A percentile compares a stretch with the other conserved stretches of the same genome.
These are phyloP conservation scores for Chamaecrista fasciculata DNA, from an alignment of 306 rosid species.

Conservation along the genomic window DNA sequence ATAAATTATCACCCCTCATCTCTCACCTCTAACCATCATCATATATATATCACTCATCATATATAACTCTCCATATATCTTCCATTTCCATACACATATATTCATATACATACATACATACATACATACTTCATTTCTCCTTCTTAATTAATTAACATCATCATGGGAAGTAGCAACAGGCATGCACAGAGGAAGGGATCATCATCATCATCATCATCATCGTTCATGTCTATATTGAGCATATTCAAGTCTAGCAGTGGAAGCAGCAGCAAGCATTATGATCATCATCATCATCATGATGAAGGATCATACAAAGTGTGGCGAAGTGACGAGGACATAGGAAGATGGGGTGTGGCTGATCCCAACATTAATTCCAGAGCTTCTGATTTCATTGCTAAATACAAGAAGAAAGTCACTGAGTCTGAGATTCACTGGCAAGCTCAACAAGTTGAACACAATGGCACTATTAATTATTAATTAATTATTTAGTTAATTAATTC, in stretches of 20 bases:
- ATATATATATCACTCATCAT: too few relatives aligned
- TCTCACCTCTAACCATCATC: too few relatives aligned
- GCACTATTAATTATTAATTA: too few relatives aligned
- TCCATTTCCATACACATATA: neutral
- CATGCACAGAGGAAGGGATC: too few relatives aligned
- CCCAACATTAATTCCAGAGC: slow-evolving; percentile 56
- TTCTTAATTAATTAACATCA: neutral
- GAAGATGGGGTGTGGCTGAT: slow-evolving; percentile 51
- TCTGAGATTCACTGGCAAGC: slow-evolving; percentile 32
- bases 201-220: too few relatives aligned
- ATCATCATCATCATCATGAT: slow-evolving; percentile 15
- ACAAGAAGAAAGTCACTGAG: slow-evolving; percentile 38
- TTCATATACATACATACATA: too few relatives aligned
- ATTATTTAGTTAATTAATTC: too few relatives aligned
- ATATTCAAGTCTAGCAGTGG: slow-evolving; percentile 49
- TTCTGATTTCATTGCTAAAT: slow-evolving; percentile 37
- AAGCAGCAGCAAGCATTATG: slow-evolving; percentile 22
- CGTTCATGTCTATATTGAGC: slow-evolving; percentile 52
- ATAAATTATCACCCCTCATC: too few relatives aligned
- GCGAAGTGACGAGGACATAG: slow-evolving; percentile 73
- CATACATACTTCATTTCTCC: too few relatives aligned
- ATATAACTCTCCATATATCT: too few relatives aligned
- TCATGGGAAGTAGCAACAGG: slow-evolving; percentile 52
- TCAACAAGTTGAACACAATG: slow-evolving; percentile 17
- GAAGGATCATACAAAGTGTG: slow-evolving; percentile 38